Conservation (phyloP, 305 asterid genomes). For the Fraxinus platypoda region DNA sequence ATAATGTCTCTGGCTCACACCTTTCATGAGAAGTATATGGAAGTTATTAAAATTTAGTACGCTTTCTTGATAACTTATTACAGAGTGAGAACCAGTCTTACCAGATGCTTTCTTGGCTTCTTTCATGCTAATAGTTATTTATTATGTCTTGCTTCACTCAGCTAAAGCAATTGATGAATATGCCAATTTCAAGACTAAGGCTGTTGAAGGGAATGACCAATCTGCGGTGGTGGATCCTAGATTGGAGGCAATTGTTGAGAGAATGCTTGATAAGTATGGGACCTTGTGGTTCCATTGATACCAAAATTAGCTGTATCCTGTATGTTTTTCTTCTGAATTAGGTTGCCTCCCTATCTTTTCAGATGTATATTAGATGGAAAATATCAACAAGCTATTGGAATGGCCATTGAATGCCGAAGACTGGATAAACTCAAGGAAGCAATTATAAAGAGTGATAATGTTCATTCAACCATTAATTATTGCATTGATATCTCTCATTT, state of each 20-base stretch:
- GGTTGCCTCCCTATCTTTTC: constrained; percentile 12
- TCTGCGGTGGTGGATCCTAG: constrained; percentile 74
- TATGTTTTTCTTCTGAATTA: constrained; percentile 11
- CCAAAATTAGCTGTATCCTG: neutral
- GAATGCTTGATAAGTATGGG: constrained; percentile 82
- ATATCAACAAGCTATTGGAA: constrained; percentile 94
- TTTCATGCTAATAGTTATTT: constrained; percentile 13
- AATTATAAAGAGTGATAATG: constrained; percentile 70
- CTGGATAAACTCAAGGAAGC: constrained; percentile 94
- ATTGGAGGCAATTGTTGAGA: constrained; percentile 93
- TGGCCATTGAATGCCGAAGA: constrained; percentile 91
- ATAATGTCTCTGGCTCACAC: neutral
- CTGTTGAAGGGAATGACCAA: constrained; percentile 69
- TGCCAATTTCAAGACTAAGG: constrained; percentile 75
- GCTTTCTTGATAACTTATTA: constrained; percentile 11
- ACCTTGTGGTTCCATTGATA: constrained; percentile 4
- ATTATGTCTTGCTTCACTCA: constrained; percentile 26
- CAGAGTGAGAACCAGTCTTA: constrained; percentile 1
- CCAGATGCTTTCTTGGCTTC: constrained; percentile 5
- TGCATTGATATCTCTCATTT: constrained; percentile 84
- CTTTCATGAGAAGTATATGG: neutral
- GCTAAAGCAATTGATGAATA: constrained; percentile 99
- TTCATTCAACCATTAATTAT: constrained; percentile 72
- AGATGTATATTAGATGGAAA: constrained; percentile 95
- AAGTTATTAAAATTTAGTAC: neutral